A percentile compares a stretch with the other conserved stretches of the same genome.
These are phyloP conservation scores for Phaseolus lunatus DNA, from an alignment of 306 rosid species.

Conservation along the genomic window DNA sequence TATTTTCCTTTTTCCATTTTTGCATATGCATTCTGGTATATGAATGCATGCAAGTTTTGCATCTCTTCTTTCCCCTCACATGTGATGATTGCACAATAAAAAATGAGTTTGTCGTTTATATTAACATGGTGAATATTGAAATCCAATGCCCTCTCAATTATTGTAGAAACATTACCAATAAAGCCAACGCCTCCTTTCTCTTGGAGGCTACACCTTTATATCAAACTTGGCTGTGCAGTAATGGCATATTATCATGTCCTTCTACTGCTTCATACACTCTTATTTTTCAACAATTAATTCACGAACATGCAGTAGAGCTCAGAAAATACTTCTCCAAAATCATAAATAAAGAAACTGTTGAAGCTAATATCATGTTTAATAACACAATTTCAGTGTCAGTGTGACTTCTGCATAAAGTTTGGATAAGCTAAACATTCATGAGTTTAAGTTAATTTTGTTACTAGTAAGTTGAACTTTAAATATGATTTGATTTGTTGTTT, in stretches of 20 bases:
- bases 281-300: slow-evolving; percentile 22
- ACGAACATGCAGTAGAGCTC: slow-evolving; percentile 16
- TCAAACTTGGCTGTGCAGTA: slow-evolving; percentile 18
- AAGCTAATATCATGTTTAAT: no score
- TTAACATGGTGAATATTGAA: slow-evolving; percentile 25
- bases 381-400: no score
- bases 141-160: slow-evolving; percentile 15
- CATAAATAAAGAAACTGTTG: not conserved
- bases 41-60: slow-evolving; percentile 32
- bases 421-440: not conserved
- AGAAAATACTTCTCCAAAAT: slow-evolving; percentile 6
- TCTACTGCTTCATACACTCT: slow-evolving; percentile 17
- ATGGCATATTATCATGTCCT: slow-evolving; percentile 15
- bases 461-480: not conserved
- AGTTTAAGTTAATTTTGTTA: not conserved
- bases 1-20: not conserved
- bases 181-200: slow-evolving; percentile 12
- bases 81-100: slow-evolving; percentile 38
- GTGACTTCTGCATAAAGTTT: no score
- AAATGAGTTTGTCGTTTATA: slow-evolving; percentile 36
- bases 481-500: not conserved
- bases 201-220: slow-evolving; percentile 21
- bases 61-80: slow-evolving; percentile 27
- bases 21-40: slow-evolving; percentile 27
- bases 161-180: slow-evolving; percentile 34